Conservation (phyloP, 2,329 filamentous ascomycete species). For the Metarhizium album region DNA sequence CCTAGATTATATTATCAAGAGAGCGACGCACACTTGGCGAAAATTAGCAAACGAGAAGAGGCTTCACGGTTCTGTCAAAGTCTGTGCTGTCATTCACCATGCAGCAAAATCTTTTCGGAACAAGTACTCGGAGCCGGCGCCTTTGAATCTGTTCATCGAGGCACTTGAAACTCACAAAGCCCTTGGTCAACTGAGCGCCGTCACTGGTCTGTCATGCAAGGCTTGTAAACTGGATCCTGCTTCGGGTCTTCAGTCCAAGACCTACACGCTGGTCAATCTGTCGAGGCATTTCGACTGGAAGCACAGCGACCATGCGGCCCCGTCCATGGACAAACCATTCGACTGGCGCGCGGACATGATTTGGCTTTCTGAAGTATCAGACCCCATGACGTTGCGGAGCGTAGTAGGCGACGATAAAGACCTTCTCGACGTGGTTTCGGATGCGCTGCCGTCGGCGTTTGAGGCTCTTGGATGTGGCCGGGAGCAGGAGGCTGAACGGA, state of each 20-base stretch:
- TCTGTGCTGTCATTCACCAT: not conserved
- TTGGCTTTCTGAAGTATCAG: conserved; percentile 24
- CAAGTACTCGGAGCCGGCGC: conserved; percentile 45
- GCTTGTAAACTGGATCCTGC: conserved; percentile 28
- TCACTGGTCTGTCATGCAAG: conserved; percentile 37
- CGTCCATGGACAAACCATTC: conserved; percentile 13
- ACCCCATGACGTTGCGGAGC: conserved; percentile 18
- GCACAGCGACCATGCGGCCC: conserved; percentile 22
- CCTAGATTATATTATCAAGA: not conserved
- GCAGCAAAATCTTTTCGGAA: conserved; percentile 16
- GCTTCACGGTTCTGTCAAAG: not conserved
- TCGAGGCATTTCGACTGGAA: conserved; percentile 44
- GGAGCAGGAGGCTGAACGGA: not conserved
- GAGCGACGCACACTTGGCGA: not conserved
- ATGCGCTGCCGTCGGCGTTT: conserved; percentile 28
- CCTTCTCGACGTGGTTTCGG: conserved; percentile 24
- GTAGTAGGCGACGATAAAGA: conserved; percentile 20
- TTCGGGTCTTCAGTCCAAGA: conserved; percentile 12
- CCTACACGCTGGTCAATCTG: conserved; percentile 48
- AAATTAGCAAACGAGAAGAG: not conserved
- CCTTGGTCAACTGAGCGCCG: conserved; percentile 39
- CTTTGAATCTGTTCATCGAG: conserved; percentile 48
- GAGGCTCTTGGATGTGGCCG: conserved; percentile 2
- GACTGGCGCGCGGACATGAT: conserved; percentile 40
- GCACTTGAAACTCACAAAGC: conserved; percentile 44